A percentile compares a stretch with the other conserved stretches of the same genome.
Conservation (phyloP, 2,329 filamentous ascomycete species). For the Colletotrichum caudatum region DNA sequence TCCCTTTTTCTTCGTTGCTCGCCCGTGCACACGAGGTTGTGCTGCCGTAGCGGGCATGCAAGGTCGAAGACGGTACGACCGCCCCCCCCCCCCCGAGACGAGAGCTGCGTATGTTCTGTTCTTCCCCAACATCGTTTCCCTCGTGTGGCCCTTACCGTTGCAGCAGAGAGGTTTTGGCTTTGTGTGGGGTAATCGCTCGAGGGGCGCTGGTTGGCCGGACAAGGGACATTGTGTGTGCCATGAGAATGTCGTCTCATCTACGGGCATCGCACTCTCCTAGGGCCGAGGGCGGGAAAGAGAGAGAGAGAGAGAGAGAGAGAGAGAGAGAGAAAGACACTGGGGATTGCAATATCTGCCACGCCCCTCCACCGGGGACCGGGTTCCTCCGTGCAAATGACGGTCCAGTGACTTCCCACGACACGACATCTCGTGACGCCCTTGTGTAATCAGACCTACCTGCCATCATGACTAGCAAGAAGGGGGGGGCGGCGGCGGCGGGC, state of each 20-base stretch:
- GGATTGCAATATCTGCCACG: not conserved
- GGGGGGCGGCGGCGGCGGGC: no score
- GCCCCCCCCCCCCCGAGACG: not conserved
- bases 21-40: constrained; percentile 16
- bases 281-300: no score
- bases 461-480: constrained; percentile 14
- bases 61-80: constrained; percentile 11
- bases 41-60: constrained; percentile 19
- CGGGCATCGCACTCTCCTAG: constrained; percentile 30
- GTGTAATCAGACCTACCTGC: not conserved
- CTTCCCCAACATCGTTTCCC: constrained; percentile 10
- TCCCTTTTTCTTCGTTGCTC: constrained; percentile 10
- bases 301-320: no score
- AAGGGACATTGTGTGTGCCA: not conserved
- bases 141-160: constrained; percentile 7
- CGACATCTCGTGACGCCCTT: not conserved
- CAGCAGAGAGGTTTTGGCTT: constrained; percentile 23
- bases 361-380: not conserved
- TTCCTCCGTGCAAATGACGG: not conserved
- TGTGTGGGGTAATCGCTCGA: constrained; percentile 25
- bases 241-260: constrained; percentile 38
- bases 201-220: constrained; percentile 23
- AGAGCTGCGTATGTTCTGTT: not conserved
- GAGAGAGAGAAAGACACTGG: no score
- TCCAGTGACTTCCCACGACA: not conserved